A percentile compares a stretch with the other conserved stretches of the same genome.
Conservation (phyloP, 2,329 filamentous ascomycete species). For the Penicillium sp. region DNA sequence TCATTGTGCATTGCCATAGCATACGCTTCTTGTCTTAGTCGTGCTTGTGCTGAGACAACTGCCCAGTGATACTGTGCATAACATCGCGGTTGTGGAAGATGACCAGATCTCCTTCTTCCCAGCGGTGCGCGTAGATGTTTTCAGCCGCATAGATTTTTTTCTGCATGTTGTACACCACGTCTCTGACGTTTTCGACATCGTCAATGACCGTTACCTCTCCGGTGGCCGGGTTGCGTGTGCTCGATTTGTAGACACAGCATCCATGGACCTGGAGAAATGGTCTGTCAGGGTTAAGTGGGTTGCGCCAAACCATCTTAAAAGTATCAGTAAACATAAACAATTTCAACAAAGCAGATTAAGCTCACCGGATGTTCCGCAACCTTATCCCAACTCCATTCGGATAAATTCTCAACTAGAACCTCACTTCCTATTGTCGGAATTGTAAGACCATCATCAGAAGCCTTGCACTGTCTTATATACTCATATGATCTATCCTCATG, state of each 20-base stretch:
- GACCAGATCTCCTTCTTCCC: constrained; percentile 12
- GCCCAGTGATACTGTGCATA: constrained; percentile 16
- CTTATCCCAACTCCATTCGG: constrained; percentile 8
- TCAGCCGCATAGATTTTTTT: constrained; percentile 10
- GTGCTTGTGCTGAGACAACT: constrained; percentile 5
- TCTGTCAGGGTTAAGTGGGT: constrained; percentile 8
- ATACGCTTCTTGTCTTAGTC: constrained; percentile 11
- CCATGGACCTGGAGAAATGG: constrained; percentile 12
- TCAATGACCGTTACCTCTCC: constrained; percentile 9
- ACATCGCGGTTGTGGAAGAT: constrained; percentile 15
- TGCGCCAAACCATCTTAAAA: constrained; percentile 11
- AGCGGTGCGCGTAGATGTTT: constrained; percentile 16
- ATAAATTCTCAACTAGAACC: constrained; percentile 5
- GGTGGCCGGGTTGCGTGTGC: constrained; percentile 3
- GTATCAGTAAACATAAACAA: not conserved
- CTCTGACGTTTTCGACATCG: constrained; percentile 6
- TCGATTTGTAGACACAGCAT: constrained; percentile 13
- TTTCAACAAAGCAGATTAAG: not conserved
- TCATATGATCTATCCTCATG: constrained; percentile 65
- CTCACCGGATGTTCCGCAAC: constrained; percentile 13
- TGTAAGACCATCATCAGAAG: constrained; percentile 7
- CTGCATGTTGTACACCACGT: constrained; percentile 12
- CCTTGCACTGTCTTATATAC: constrained; percentile 10
- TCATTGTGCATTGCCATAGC: constrained; percentile 16
- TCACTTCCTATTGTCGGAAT: constrained; percentile 5